Evolutionary conservation across 2,329 filamentous ascomycete genomes (phyloP), one percentile per base, ranked within the genome.

Genomic region (Diaporthe aspalathi): DNA sequence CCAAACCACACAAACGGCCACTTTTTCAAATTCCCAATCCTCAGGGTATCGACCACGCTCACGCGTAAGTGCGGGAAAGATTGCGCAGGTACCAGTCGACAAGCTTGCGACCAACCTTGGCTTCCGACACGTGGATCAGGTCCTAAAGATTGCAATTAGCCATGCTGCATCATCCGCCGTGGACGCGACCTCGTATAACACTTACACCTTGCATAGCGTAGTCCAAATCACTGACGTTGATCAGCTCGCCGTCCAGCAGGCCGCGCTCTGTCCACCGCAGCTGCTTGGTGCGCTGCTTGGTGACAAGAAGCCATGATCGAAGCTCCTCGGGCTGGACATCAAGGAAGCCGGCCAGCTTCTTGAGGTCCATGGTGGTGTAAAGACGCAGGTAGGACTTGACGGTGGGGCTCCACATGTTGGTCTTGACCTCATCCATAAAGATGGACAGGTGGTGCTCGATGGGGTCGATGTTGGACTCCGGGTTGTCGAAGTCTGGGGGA

Each of bases 341-440:
- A 69, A 99, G 89, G 90, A 99, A 99, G 73, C 95, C 95, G 73
- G 96, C 94, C 73, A 99, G 91, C 87, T 99, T 99, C 87, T 95
- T 96, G 74, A 99, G 88, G 79, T 99, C 96, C 95, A 99, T 98
- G 77, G 96, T 99, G 56, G 96, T 98, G 90, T 99, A 99, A 70
- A 99, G 92, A 82, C 97, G 96, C 76, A 99, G 90, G 87, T 99
- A 99, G 74, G 95, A 98, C 88, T 97, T 97, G 82, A 99, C 93
- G 56, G 95, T 98, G 54, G 96, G 96, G 82, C 94, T 95, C 91
- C 91, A 97, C 90, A 99, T 96, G 85, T 97, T 98, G 85, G 94
- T 98, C 91, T 97, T 97, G 83, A 99, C 95, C 87, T 99, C 96
- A 77, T 98, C 95, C 95, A 99, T 98, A 88, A 99, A 99, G 85